Base-by-base conservation (phyloP, 1,284 basidiomycete species). In the Rhizopogon hawkerae region DNA sequence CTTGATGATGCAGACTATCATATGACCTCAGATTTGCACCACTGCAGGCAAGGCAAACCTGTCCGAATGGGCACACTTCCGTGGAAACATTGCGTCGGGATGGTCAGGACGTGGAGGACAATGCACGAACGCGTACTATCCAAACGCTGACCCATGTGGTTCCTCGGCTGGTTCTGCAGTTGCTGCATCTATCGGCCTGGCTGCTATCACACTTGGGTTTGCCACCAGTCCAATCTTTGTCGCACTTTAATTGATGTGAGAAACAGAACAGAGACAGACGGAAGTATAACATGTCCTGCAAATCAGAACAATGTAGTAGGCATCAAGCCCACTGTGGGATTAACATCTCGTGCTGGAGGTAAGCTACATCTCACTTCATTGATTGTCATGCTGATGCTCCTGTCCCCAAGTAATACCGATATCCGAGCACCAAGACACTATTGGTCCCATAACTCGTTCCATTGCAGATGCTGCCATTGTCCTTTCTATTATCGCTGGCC, bases 41-140 rank as follows among this genome's bases (percentile, higher is more conserved):
- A 9, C 0, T 45, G 10, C 52, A 74, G 75, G 79, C n/a, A 83
- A 84, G 59, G 70, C 79, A n/a, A 80, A 76, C 56, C 64, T 81
- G 26, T 81, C 78, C 0, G 82, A 84, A 60, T 83, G 74, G 64
- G 74, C 81, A 1, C 69, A 81, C 57, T 79, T 76, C 54, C 68
- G 83, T 38, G 82, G 81, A 1, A 63, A 69, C 14, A 53, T 78
- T 3, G 68, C 80, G 0, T 78, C 76, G 4, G 84, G 83, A 3
- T 87, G 76, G 72, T 83, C 79, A 18, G 82, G 78, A 11, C 72
- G 81, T 7, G 81, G 81, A 3, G 83, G 83, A 1, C 83, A 86
- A 60, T 66, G 70, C 3, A 77, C 75, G 0, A 77, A 69, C 54
- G 75, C 83, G 1, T 85, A 85, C 56, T 79, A 75, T 54, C 78